phyloP scores from a whole-genome alignment of 2,329 filamentous ascomycete species.

The Coniella vitis region DNA sequence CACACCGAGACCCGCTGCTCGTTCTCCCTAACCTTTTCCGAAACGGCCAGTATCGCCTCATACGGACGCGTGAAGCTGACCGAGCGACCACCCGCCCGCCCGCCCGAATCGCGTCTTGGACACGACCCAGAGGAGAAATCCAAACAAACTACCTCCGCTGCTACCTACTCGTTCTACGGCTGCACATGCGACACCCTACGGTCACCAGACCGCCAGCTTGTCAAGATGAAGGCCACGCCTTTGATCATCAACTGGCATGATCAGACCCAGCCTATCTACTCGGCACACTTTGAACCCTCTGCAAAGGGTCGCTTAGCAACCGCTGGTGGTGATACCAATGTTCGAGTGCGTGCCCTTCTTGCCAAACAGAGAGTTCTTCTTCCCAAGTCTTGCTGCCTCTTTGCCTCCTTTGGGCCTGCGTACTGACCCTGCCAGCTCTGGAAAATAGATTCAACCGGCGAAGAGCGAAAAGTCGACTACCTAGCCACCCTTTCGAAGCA shows the following conservation, averaged over 20 bases:
- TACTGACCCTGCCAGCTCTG: conserved; percentile 57
- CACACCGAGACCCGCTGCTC: not conserved
- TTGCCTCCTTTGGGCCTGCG: not conserved
- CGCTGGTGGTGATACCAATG: conserved; percentile 92
- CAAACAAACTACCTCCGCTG: no score
- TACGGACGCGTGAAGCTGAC: no score
- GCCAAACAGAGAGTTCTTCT: not conserved
- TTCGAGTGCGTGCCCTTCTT: conserved; percentile 59
- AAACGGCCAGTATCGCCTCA: no score
- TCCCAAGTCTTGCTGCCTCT: not conserved
- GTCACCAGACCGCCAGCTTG: conserved; percentile 18
- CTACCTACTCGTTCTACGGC: no score
- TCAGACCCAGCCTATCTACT: conserved; percentile 94
- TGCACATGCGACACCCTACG: conserved; percentile 4
- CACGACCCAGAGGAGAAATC: no score
- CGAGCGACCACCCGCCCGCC: no score
- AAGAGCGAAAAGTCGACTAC: conserved; percentile 85
- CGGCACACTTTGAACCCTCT: conserved; percentile 89
- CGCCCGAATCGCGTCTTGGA: no score
- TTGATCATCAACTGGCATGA: conserved; percentile 99
- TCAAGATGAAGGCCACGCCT: conserved; percentile 87
- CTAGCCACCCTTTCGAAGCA: conserved; percentile 88
- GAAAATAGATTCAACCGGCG: conserved; percentile 79
- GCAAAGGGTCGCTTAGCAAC: conserved; percentile 90
- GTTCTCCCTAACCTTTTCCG: no score